Percentiles rank a stretch among this genome's conserved stretches.
Evolutionary conservation across 352 stramenopile species (phyloP).

Genomic region (Phytophthora crassamura): DNA sequence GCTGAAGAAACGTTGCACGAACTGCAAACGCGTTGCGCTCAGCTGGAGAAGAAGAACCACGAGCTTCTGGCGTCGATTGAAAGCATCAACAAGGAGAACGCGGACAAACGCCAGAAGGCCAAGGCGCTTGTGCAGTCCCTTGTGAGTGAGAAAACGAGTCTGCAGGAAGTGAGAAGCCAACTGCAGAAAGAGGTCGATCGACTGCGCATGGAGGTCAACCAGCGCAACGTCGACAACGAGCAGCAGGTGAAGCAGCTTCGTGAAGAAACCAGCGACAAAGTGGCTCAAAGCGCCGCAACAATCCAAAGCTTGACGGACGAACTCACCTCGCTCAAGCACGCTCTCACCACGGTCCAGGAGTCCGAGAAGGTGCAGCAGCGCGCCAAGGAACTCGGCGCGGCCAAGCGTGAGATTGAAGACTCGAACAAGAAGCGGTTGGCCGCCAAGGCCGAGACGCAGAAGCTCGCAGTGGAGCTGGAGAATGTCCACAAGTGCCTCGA

Average conservation of each 20-base stretch:
- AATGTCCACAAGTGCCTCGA: slow-evolving; percentile 68
- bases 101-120: slow-evolving; percentile 75
- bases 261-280: slow-evolving; percentile 62
- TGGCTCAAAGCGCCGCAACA: slow-evolving; percentile 45
- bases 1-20: slow-evolving; percentile 43
- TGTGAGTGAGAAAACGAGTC: slow-evolving; percentile 67
- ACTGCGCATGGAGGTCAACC: slow-evolving; percentile 79
- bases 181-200: slow-evolving; percentile 75
- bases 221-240: slow-evolving; percentile 78
- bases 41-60: slow-evolving; percentile 67
- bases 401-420: slow-evolving; percentile 79
- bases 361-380: slow-evolving; percentile 77
- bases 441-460: slow-evolving; percentile 85
- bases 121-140: slow-evolving; percentile 72
- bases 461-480: slow-evolving; percentile 78
- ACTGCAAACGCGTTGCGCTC: slow-evolving; percentile 41
- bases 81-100: slow-evolving; percentile 57
- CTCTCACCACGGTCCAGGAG: slow-evolving; percentile 66
- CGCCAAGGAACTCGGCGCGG: slow-evolving; percentile 65
- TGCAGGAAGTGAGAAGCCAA: slow-evolving; percentile 51
- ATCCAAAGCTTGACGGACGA: slow-evolving; percentile 69
- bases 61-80: slow-evolving; percentile 54
- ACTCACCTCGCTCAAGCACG: slow-evolving; percentile 62
- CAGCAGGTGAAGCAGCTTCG: slow-evolving; percentile 65
- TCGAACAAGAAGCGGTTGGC: slow-evolving; percentile 84